Conservation (phyloP, 768 basidiomycete species). For the Tylopilus sp. region DNA sequence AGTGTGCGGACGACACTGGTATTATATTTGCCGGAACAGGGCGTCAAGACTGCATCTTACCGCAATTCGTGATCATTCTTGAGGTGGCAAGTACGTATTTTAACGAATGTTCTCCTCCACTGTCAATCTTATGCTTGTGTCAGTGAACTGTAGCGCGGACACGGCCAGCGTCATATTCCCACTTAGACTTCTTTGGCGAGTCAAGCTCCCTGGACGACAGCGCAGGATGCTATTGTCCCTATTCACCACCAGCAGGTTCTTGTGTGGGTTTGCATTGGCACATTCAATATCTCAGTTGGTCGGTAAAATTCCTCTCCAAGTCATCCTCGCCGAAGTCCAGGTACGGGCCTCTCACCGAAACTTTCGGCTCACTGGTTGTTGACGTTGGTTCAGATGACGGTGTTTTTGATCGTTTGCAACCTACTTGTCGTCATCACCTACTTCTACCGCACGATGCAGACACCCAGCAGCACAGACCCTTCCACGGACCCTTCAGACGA, state of each 20-base stretch:
- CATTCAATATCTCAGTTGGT: background rate
- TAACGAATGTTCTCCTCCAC: too few relatives aligned
- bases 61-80: constrained; percentile 2
- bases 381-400: background rate
- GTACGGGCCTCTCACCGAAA: background rate
- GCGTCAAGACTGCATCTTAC: background rate
- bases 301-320: background rate
- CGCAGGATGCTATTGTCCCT: constrained; percentile 13
- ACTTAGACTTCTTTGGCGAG: constrained; percentile 12
- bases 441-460: background rate
- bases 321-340: background rate
- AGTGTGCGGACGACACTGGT: background rate
- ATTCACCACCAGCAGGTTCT: constrained; percentile 9
- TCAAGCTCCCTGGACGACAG: constrained; percentile 11
- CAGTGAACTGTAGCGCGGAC: constrained; percentile 6
- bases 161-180: background rate
- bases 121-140: background rate
- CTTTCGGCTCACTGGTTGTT: background rate
- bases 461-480: background rate
- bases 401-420: constrained; percentile 7
- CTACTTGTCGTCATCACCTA: constrained; percentile 15
- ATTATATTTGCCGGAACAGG: background rate
- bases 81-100: constrained; percentile 3
- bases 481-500: background rate
- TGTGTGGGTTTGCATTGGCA: constrained; percentile 4